Base-by-base conservation (phyloP, 2,329 filamentous ascomycete genomes). In the Stemphylium vesicarium region DNA sequence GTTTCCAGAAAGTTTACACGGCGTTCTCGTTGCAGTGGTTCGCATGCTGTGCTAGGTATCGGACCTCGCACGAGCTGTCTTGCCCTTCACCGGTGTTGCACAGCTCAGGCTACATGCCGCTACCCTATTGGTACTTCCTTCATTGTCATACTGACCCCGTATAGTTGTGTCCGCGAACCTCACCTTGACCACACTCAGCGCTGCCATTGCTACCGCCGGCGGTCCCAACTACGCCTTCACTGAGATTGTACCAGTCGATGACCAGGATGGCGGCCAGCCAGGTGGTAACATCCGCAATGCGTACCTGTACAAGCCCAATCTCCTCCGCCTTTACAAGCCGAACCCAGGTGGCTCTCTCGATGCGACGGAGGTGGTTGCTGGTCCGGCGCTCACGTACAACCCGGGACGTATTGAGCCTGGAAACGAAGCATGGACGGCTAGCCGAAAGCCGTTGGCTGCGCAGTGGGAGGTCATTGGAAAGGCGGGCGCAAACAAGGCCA, bases 281-380 rank as follows among this genome's bases (percentile, higher is more conserved):
- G 88, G 88, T 12, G 88, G 87, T 33, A 91, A 91, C 77, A 91
- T 91, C 72, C 88, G 88, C 39, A 79, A 80, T 41, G 88, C 87
- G 0, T 91, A 89, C 75, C 79, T 91, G 10, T 91, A 89, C 81
- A 84, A 87, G 35, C 79, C 86, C 0, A 78, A 81, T 15, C 72
- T 84, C 3, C 69, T 91, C 39, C 79, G 80, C 42, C 82, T 90
- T n/a, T 81, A 81, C 65, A 82, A 85, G 56, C 79, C 82, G 45
- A 85, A 83, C 69, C 81, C 80, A 0, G 88, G 88, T 40, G 77
- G 77, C 36, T 74, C 80, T 37, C 79, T 78, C 1, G 80, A 85
- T 29, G 82, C 80, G 12, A 87, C 84, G 56, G 78, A 81, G 56
- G 85, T 90, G 4, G 73, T 88, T 1, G 70, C 79, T 1, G 83